These are phyloP conservation scores for Nyctanthes arbortristis DNA, from an alignment of 257 asterid genomes.

Conservation along the genomic window DNA sequence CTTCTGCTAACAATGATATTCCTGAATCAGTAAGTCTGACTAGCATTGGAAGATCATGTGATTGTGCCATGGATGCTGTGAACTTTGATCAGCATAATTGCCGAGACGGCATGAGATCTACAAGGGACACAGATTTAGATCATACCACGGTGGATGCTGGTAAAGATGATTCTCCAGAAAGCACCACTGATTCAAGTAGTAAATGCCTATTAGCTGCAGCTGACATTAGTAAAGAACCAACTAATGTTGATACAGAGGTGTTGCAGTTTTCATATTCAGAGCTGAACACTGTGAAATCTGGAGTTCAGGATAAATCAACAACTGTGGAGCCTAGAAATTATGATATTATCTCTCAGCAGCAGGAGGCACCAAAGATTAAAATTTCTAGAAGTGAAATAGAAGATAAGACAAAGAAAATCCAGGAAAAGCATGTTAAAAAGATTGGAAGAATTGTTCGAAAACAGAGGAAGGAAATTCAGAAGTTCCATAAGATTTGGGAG, in stretches of 20 bases:
- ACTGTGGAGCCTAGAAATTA: no score
- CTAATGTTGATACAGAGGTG: neutral
- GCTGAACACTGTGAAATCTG: conserved; percentile 20
- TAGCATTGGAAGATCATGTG: conserved; percentile 19
- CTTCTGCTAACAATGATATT: conserved; percentile 19
- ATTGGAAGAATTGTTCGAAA: conserved; percentile 38
- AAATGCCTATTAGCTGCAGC: neutral
- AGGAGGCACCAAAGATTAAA: conserved; percentile 13
- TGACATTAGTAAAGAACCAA: neutral
- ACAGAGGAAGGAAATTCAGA: conserved; percentile 44
- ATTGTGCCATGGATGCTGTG: conserved; percentile 9
- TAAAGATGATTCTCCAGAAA: conserved; percentile 18
- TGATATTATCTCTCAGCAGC: conserved; percentile 9
- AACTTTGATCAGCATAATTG: conserved; percentile 10
- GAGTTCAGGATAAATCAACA: no score
- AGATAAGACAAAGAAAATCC: conserved; percentile 23
- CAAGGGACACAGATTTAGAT: neutral
- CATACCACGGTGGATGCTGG: neutral
- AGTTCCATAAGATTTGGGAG: conserved; percentile 47
- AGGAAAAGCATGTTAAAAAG: conserved; percentile 42
- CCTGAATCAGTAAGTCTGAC: conserved; percentile 24
- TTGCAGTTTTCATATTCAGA: conserved; percentile 16
- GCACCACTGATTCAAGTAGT: conserved; percentile 8
- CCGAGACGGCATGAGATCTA: neutral
- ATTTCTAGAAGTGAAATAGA: conserved; percentile 21